Base-by-base conservation (phyloP, 305 asterid species). In the Rubia tinctorum region DNA sequence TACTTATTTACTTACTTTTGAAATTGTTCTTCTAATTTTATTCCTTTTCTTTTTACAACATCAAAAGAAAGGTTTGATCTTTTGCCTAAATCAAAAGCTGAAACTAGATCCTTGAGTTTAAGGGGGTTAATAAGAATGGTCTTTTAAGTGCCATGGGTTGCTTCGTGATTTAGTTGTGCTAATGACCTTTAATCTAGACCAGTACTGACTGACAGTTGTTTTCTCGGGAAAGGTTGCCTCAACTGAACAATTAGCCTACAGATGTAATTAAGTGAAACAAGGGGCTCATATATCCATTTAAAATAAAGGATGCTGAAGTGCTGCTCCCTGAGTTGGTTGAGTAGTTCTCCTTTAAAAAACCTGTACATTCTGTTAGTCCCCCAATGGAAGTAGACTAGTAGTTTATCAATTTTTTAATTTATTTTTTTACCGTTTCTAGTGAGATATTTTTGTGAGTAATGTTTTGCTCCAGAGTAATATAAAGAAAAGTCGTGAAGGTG, bases 141-240 rank as follows among this genome's bases (percentile, higher is more conserved):
- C 27, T 47, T 23, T 40, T 39, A 15, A 74, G 23, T 40, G 30
- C 9, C 4, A 47, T 40, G 34, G 44, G 44, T 4, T 23, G 67
- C 4, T 34, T 42, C 68, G 43, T 23, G 47, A 45, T 12, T 55
- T 68, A 45, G n/a, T n/a, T 60, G 14, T 59, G 63, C 69, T 74
- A 45, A 15, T 23, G 14, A 64, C 20, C n/a, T 67, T 27, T 58
- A 6, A 25, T 20, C 40, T 56, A 56, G 47, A 44, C 42, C 22
- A 12, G 11, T 44, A 12, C 5, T 34, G 64, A 68, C 42, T 27
- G 8, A 7, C 55, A 49, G n/a, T 14, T 49, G 55, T 14, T 49
- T 13, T 17, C 55, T 18, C 17, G 6, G 40, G 5, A 8, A 58
- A 58, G 63, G 27, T 42, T 58, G 43, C 4, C 6, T 14, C 58